Base-by-base conservation (phyloP, 139 green algal species). In the Chlamydomonas incerta region DNA sequence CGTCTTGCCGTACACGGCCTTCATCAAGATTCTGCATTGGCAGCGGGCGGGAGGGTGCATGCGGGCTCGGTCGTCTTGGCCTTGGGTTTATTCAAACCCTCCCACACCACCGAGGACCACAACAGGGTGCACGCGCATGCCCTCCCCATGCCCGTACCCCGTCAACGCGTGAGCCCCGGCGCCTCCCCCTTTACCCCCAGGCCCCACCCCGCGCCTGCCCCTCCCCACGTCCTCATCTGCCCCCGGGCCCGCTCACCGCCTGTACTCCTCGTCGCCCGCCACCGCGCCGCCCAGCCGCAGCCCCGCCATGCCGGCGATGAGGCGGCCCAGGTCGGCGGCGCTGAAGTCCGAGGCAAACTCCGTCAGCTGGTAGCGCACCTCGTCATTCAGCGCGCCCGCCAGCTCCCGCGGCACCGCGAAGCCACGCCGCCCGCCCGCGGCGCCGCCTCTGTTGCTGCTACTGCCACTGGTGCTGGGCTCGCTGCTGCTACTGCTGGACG, bases 291-390 rank as follows among this genome's bases (percentile, higher is more conserved):
- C 70, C 11, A 90, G 81, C 28, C 80, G 47, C 41, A 94, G 72
- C 24, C 90, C 81, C 21, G 86, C 87, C 34, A 94, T 68, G 21
- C 89, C 91, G 23, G 31, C 58, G 14, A 83, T 81, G 28, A 94
- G 70, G 3, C 86, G 87, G 10, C 89, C 88, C 35, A 94, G 21
- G 65, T 94, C 91, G 31, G 69, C 69, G 5, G 89, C 81, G 24
- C 28, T 47, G 29, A 94, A 88, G 65, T 94, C 91, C 5, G 72
- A 37, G 21, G 71, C 35, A 70, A 94, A 94, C 84, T 94, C 91
- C 1, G n/a, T 67, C 35, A 94, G 69, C 76, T 91, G 87, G 58
- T 65, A 89, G 26, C 68, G 34, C 10, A 82, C 55, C 37, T 88
- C 87, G 5, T 85, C 81, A 41, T 83, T 63, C 26, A 90, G 68